Conservation (phyloP, 345 rosid species). For the Populus euphratica region DNA sequence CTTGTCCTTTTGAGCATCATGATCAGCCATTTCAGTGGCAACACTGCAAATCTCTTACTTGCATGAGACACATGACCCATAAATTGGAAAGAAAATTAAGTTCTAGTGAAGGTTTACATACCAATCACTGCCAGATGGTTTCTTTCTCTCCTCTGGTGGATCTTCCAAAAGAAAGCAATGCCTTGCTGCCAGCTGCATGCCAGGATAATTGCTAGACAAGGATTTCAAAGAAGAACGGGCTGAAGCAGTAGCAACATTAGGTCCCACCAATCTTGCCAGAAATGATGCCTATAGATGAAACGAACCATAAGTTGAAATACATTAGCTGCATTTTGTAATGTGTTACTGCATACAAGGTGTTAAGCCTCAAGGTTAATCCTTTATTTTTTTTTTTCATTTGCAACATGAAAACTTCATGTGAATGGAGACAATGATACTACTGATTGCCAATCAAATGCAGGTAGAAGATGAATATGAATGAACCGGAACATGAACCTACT, state of each 20-base stretch:
- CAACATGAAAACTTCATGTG: background rate
- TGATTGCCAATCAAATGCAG: too few species aligned
- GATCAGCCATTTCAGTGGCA: constrained; percentile 35
- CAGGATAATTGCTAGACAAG: constrained; percentile 47
- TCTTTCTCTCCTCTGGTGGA: constrained; percentile 67
- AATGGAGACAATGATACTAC: background rate
- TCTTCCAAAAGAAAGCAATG: constrained; percentile 91
- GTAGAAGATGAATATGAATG: too few species aligned
- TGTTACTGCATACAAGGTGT: background rate
- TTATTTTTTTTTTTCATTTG: background rate
- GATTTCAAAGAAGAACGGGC: constrained; percentile 67
- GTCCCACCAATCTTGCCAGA: constrained; percentile 58
- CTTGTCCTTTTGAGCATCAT: constrained; percentile 37
- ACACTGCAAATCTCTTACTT: constrained; percentile 44
- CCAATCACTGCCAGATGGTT: constrained; percentile 50
- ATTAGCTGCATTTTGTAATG: background rate
- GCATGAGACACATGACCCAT: constrained; percentile 28
- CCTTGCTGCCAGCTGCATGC: constrained; percentile 67
- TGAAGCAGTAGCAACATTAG: constrained; percentile 71
- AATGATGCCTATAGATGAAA: constrained; percentile 62
- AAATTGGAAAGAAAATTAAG: constrained; percentile 12
- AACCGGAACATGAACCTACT: too few species aligned
- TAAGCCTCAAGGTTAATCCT: background rate
- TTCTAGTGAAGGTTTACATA: constrained; percentile 21
- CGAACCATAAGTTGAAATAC: background rate